Base-by-base conservation (phyloP, 2,329 filamentous ascomycete species). In the Trichoderma guizhouense region DNA sequence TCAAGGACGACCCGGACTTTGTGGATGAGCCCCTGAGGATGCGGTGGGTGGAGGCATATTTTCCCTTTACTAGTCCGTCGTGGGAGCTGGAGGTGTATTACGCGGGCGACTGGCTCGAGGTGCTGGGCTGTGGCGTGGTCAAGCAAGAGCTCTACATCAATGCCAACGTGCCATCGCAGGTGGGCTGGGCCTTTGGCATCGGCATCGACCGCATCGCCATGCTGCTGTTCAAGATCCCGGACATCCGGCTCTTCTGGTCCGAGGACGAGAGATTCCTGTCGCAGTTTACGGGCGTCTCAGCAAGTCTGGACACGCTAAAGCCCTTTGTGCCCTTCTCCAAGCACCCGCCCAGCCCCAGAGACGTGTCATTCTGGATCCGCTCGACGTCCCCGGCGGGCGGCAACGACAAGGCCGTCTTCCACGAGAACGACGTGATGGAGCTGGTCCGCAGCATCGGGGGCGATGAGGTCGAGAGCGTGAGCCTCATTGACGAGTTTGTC, bases 391-490 rank as follows among this genome's bases (percentile, higher is more conserved):
- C 84, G 26, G 86, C 82, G 3, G 86, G 86, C 32, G 85, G 83
- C 68, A 78, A 81, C 77, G 72, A 84, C 81, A 76, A 81, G 58
- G 58, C 30, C 76, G 72, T 79, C 76, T 94, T 97, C 79, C 95
- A 98, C 81, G 95, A 97, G 80, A 98, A 98, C 82, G 96, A 99
- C 81, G 86, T 98, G 66, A 98, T 98, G 95, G 96, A 98, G 82
- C 88, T 98, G 71, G 93, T 98, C 21, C 90, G 96, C 75, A 91
- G 91, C 76, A 86, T 95, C 61, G 93, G 90, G 11, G 95, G 94
- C 65, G 93, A 97, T 80, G 82, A 90, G 26, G 94, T 96, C 43
- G 96, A 99, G 83, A 94, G 97, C 80, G 95, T 98, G 65, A 86
- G 85, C 73, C 85, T 97, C 32, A 89, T 93, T 67, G 96, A 98